Conservation (phyloP, 2,329 filamentous ascomycete genomes). For the Ophiostoma ips region DNA sequence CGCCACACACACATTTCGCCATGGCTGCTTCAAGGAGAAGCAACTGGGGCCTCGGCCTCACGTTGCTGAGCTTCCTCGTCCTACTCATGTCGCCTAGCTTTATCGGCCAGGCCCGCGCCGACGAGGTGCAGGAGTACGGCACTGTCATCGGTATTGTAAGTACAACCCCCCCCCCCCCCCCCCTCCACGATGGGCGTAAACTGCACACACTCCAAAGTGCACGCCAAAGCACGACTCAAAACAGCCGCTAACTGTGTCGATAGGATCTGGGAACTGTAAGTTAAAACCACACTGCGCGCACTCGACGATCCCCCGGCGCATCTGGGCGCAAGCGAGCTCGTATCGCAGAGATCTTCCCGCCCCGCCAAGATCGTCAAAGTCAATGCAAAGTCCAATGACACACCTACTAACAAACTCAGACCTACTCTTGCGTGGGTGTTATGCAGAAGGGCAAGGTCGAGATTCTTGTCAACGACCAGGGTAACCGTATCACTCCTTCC, state of each 20-base stretch:
- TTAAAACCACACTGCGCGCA: neutral
- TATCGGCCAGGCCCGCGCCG: constrained; percentile 59
- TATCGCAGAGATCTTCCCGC: too few relatives aligned
- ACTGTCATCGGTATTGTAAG: constrained; percentile 78
- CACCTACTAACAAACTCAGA: too few relatives aligned
- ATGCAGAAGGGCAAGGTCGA: constrained; percentile 99
- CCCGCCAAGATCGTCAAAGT: too few relatives aligned
- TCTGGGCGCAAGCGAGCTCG: neutral
- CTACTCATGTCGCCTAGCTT: constrained; percentile 81
- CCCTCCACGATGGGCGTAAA: neutral
- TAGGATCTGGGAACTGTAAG: constrained; percentile 3
- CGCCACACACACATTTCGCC: neutral
- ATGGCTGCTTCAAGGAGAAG: constrained; percentile 14
- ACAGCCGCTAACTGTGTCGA: constrained; percentile 12
- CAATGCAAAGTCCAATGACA: too few relatives aligned
- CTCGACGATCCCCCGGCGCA: neutral
- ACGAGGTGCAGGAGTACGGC: constrained; percentile 66
- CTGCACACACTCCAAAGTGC: neutral
- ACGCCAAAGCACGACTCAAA: neutral
- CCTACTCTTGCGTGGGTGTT: constrained; percentile 99
- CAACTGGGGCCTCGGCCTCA: constrained; percentile 50
- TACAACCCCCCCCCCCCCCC: constrained; percentile 21
- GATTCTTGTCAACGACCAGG: constrained; percentile 99
- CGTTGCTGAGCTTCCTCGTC: constrained; percentile 81
- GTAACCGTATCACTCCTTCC: constrained; percentile 95